Evolutionary conservation across 352 stramenopile genomes (phyloP).

Genomic region (Blastocystis sp.): DNA sequence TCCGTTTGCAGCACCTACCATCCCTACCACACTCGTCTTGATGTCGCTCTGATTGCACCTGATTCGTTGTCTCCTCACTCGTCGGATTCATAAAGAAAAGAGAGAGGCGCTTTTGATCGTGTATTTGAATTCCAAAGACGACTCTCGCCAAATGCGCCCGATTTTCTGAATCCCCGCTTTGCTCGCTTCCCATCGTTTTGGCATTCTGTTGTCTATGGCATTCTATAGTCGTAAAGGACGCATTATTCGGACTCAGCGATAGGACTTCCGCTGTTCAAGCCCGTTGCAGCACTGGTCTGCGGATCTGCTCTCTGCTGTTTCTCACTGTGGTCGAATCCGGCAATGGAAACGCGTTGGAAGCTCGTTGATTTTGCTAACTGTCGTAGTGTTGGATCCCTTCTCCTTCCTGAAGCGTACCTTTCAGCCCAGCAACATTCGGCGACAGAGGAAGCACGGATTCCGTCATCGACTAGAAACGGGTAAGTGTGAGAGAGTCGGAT

Average conservation of each 20-base stretch:
- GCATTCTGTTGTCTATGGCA: background rate
- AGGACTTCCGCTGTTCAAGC: slow-evolving; percentile 12
- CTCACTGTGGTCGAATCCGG: background rate
- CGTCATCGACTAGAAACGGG: slow-evolving; percentile 23
- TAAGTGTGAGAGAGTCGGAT: background rate
- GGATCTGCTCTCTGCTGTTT: background rate
- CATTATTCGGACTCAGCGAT: background rate
- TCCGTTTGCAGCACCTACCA: no score
- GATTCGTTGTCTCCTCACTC: no score
- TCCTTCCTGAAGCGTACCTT: slow-evolving; percentile 46
- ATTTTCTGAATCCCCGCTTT: background rate
- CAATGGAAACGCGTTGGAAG: background rate
- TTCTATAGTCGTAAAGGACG: background rate
- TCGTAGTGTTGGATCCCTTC: slow-evolving; percentile 8
- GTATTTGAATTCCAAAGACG: no score
- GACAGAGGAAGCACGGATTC: slow-evolving; percentile 49
- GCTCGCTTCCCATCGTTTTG: background rate
- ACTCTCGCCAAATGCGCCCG: no score
- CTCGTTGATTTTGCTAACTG: background rate
- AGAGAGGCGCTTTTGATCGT: no score
- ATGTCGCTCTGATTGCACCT: no score
- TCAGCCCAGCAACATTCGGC: slow-evolving; percentile 26
- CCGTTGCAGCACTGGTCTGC: background rate
- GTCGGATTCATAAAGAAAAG: no score
- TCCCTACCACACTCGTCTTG: no score